These are phyloP conservation scores for Lathyrus tuberosus DNA, from an alignment of 306 rosid genomes.

Conservation along the genomic window DNA sequence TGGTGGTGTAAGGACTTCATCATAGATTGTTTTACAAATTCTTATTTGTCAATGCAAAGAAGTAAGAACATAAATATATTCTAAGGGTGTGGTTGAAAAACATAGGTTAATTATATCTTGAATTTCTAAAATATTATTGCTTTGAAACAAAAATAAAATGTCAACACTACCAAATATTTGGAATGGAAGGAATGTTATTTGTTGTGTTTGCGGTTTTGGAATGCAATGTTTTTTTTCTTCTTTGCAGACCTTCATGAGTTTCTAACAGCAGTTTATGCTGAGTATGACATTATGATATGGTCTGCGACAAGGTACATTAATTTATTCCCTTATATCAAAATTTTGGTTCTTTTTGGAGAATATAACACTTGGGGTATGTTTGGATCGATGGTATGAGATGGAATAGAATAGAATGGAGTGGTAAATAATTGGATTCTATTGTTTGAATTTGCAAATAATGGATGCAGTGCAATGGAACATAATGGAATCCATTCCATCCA, in stretches of 20 bases:
- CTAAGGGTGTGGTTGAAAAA: background rate
- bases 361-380: background rate
- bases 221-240: slow-evolving; percentile 5
- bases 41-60: background rate
- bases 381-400: no score
- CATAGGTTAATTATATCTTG: background rate
- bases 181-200: background rate
- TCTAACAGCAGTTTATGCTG: slow-evolving; percentile 79
- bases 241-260: slow-evolving; percentile 91
- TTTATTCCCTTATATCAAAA: background rate
- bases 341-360: slow-evolving; percentile 1
- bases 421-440: no score
- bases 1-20: slow-evolving; percentile 4
- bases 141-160: background rate
- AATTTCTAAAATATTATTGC: background rate
- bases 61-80: background rate
- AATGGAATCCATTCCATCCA: no score
- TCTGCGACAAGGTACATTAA: slow-evolving; percentile 86
- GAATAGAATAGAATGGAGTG: no score
- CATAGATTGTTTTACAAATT: background rate
- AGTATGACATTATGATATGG: slow-evolving; percentile 97
- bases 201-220: background rate
- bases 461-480: no score
- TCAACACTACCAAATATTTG: background rate
- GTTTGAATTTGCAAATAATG: no score